Conservation (phyloP, 2,329 filamentous ascomycete genomes). For the Calonectria leucothoes region DNA sequence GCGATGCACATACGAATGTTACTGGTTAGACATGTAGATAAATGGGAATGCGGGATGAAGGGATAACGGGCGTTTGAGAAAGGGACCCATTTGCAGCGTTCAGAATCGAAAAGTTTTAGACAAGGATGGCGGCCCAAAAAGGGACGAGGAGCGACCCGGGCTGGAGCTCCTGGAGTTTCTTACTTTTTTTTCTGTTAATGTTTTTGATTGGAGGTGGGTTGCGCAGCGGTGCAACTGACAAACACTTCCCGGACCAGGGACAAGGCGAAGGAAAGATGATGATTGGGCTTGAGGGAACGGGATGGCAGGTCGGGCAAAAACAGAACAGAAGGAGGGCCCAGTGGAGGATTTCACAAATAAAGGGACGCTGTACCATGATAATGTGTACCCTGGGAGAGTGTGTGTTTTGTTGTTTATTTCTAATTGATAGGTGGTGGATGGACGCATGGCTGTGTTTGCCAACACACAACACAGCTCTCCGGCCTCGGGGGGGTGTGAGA, state of each 20-base stretch:
- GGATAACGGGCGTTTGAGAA: conserved; percentile 35
- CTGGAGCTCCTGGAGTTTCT: conserved; percentile 36
- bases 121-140: conserved; percentile 29
- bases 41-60: conserved; percentile 2
- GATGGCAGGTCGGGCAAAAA: conserved; percentile 32
- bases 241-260: conserved; percentile 24
- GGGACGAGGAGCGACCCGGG: conserved; percentile 25
- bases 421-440: conserved; percentile 25
- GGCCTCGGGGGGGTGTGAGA: conserved; percentile 25
- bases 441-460: conserved; percentile 32
- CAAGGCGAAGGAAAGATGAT: conserved; percentile 22
- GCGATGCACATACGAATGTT: conserved; percentile 31
- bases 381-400: conserved; percentile 28
- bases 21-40: conserved; percentile 43
- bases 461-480: conserved; percentile 34
- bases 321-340: conserved; percentile 26
- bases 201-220: conserved; percentile 21
- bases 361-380: conserved; percentile 35
- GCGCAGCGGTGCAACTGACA: conserved; percentile 19
- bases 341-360: conserved; percentile 30
- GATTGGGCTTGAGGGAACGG: conserved; percentile 25
- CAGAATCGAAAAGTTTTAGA: conserved; percentile 42
- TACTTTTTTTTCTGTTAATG: conserved; percentile 27
- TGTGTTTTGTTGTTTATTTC: conserved; percentile 8
- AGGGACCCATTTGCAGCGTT: conserved; percentile 29